Conservation (phyloP, 2,329 filamentous ascomycete species). For the Pyrenophora seminiperda region DNA sequence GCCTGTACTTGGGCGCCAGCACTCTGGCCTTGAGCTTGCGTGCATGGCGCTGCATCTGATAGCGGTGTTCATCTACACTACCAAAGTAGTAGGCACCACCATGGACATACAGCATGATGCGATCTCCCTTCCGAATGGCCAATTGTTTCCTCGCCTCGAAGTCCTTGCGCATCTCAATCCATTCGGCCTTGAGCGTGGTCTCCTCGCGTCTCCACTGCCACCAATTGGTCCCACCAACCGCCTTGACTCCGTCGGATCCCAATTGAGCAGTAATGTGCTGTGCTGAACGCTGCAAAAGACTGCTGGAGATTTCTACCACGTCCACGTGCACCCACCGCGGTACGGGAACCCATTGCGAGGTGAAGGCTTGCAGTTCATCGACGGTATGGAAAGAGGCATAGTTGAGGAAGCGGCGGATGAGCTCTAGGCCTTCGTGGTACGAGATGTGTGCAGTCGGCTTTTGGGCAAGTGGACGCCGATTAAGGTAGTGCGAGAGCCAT, state of each 20-base stretch:
- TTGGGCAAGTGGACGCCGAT: slow-evolving; percentile 73
- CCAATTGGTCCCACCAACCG: slow-evolving; percentile 82
- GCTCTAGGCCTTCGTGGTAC: slow-evolving; percentile 88
- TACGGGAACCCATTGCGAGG: slow-evolving; percentile 85
- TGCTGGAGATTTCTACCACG: slow-evolving; percentile 66
- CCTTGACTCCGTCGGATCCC: slow-evolving; percentile 74
- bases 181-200: slow-evolving; percentile 76
- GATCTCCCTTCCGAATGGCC: slow-evolving; percentile 62
- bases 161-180: slow-evolving; percentile 93
- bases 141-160: slow-evolving; percentile 71
- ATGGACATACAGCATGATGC: slow-evolving; percentile 92
- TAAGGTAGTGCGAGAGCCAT: slow-evolving; percentile 86
- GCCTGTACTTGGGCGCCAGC: slow-evolving; percentile 81
- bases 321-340: slow-evolving; percentile 87
- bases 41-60: slow-evolving; percentile 95
- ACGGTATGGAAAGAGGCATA: slow-evolving; percentile 89
- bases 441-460: slow-evolving; percentile 90
- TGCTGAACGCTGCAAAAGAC: slow-evolving; percentile 69
- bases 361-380: slow-evolving; percentile 92
- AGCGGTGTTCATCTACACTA: slow-evolving; percentile 94
- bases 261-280: slow-evolving; percentile 72
- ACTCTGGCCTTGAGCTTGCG: slow-evolving; percentile 90
- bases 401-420: slow-evolving; percentile 83
- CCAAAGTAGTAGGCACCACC: slow-evolving; percentile 96
- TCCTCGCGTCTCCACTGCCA: slow-evolving; percentile 71